Base-by-base conservation (phyloP, 192 early-diverging fungal species). In the Gonapodya prolifera region DNA sequence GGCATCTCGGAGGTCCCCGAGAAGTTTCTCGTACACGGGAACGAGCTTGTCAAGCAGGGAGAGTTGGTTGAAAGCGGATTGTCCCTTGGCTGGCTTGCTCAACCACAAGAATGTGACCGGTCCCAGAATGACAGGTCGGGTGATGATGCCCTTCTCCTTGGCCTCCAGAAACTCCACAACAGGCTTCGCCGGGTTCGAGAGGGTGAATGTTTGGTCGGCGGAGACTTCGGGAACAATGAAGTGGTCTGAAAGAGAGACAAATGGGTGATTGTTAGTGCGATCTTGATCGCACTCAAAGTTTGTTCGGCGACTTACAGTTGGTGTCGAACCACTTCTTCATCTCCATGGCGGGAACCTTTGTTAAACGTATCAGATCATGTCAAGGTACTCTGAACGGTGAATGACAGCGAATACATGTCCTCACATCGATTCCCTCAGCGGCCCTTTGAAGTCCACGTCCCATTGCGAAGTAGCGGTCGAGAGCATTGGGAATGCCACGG, bases 251-350 rank as follows among this genome's bases (percentile, higher is more conserved):
- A 34, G 75, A 32, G 23, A 32, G 28, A 17, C 2, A 28, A 23
- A 30, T 73, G 30, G 36, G 33, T 77, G 2, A 16, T 33, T 30
- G 35, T 76, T 18, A 35, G 35, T 18, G 35, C 34, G 35, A 23
- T 23, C 78, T 23, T 29, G 31, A 29, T n/a, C 29, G 77, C 2
- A 69, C 70, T 73, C 33, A 29, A 71, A 33, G 45, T 1, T 33
- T 34, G 1, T 69, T 13, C 69, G 78, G 35, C 82, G 87, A 94
- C 79, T 94, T 89, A 86, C 93, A 99, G 92, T 99, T 99, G 80
- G 97, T 97, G 84, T 98, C 95, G 83, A 98, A 99, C 95, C 94
- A 99, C 87, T 99, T 99, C 89, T 96, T 96, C 97, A 99, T 99
- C 85, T 98, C 95, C 82, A 95, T 91, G 75, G 96, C 94, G 75